Evolutionary conservation across 192 early-diverging fungal species (phyloP), one percentile per base, ranked within the genome.

Genomic region (Backusella psychrophila): DNA sequence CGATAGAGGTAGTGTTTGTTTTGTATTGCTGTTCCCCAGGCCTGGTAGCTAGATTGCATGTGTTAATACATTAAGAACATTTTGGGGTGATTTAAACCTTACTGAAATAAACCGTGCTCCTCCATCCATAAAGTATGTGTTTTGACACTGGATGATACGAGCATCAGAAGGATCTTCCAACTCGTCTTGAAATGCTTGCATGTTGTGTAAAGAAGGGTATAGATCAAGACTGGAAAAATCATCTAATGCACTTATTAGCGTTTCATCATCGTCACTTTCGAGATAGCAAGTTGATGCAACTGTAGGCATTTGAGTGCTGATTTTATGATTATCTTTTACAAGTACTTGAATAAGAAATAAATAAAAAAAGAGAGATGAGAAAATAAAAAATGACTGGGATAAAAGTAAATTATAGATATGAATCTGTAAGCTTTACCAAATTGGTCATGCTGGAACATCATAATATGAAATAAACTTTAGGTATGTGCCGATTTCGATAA

Each of bases 71-170:
- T 31, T 5, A 49, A n/a, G n/a, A 49, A n/a, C 19, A 49, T 6
- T 49, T 59, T 26, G 5, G 14, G 26, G 26, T 15, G 1, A 41
- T 21, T 44, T 33, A 33, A 65, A 35, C 21, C 52, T 78, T 74
- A 83, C 81, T 0, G 81, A 83, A 66, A 83, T 83, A 52, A 83
- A 83, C 19, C 75, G 42, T 23, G 71, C 72, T 44, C 75, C 77
- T 17, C 81, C 81, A 65, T 83, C 81, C 49, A 83, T 76, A 44
- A 83, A 83, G 39, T 83, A 83, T 11, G 78, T 83, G 44, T 79
- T 83, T 72, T 75, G 77, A 65, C 68, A 75, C 21, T 71, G 73
- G 21, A 75, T 74, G 49, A 83, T 71, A 35, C 63, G 73, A 15
- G 66, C 38, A 71, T 77, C 69, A 7, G 31, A 34, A 66, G 73